Conservation (phyloP, 148 eudicot species). For the Rhododendron molle region DNA sequence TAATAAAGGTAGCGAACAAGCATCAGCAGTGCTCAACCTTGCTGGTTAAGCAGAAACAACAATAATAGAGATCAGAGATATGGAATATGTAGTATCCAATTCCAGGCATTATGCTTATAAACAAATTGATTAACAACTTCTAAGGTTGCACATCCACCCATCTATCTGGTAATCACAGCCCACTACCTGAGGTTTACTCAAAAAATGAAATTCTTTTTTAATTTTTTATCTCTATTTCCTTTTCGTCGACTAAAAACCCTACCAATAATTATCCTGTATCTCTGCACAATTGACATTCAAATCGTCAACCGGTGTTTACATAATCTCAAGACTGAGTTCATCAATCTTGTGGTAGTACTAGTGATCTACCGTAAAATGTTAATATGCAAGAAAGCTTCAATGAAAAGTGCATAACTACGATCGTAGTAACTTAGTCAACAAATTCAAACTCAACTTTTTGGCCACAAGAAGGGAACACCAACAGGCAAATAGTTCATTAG, state of each 20-base stretch:
- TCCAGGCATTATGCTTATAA: background rate
- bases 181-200: background rate
- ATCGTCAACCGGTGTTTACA: background rate
- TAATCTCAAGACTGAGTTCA: background rate
- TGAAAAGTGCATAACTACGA: background rate
- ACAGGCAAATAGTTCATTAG: background rate
- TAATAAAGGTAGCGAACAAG: background rate
- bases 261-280: slow-evolving; percentile 4
- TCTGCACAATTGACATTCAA: background rate
- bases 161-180: background rate
- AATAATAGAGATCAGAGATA: background rate
- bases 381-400: background rate
- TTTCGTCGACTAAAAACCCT: background rate
- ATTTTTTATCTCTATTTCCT: background rate
- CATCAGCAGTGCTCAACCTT: background rate
- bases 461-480: background rate
- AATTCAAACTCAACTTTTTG: background rate
- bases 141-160: background rate
- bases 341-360: background rate
- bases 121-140: background rate
- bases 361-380: background rate
- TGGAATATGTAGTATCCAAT: background rate
- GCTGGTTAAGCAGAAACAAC: background rate
- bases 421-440: background rate
- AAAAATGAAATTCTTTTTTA: background rate